Evolutionary conservation across 106 monocot species (phyloP), one percentile per base, ranked within the genome.

Genomic region (Dendrobium officinale): DNA sequence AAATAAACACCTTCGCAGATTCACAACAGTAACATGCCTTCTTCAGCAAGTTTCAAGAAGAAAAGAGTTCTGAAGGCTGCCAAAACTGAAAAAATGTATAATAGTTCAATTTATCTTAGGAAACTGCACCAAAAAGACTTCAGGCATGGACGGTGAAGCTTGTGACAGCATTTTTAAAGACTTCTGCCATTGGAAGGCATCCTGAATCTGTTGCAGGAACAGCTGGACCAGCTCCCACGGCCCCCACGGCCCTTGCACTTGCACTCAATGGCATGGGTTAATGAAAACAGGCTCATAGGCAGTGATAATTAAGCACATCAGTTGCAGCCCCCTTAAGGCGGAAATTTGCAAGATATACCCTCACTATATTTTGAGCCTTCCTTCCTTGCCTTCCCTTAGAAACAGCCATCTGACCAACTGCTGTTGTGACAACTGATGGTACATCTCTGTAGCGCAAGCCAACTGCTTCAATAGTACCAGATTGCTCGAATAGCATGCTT

Each of bases 221-320:
- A 66, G 89, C 84, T 42, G 78, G 79, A 19, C 95, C 95, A 79
- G 93, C 87, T 81, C 89, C 83, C 75, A 93, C 95, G 16, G 85
- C 77, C 79, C 64, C 80, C 0, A n/a, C n/a, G n/a, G n/a, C n/a
- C n/a, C n/a, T n/a, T n/a, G 93, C 89, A 76, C 89, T 93, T 80
- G 86, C 89, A 70, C 93, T 95, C 85, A 96, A 78, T 20, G 91
- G 95, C n/a, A n/a, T n/a, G n/a, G n/a, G n/a, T n/a, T n/a, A n/a
- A n/a, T n/a, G n/a, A n/a, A n/a, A n/a, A n/a, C n/a, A n/a, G n/a
- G n/a, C n/a, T n/a, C n/a, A n/a, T n/a, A n/a, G n/a, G n/a, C n/a
- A n/a, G n/a, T n/a, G n/a, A n/a, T n/a, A n/a, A n/a, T n/a, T n/a
- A n/a, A n/a, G n/a, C n/a, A n/a, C n/a, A n/a, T n/a, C n/a, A n/a